Conservation (phyloP, 2,329 filamentous ascomycete genomes). For the Penicillium sp. region DNA sequence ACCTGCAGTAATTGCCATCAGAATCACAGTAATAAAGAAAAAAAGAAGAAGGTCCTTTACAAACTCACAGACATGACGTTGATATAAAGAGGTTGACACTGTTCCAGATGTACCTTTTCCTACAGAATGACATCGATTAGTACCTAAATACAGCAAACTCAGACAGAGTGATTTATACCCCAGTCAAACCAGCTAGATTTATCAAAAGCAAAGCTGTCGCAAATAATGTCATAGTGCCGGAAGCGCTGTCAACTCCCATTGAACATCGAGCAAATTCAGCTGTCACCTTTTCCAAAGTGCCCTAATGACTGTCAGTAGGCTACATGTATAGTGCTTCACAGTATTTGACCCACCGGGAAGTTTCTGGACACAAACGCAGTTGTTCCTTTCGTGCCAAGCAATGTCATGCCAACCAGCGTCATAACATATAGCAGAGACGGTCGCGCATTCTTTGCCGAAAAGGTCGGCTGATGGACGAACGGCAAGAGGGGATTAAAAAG, state of each 20-base stretch:
- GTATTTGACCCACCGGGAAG: conserved; percentile 36
- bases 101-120: conserved; percentile 47
- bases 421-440: conserved; percentile 51
- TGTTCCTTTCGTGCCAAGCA: conserved; percentile 52
- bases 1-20: conserved; percentile 26
- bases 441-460: conserved; percentile 50
- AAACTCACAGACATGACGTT: conserved; percentile 46
- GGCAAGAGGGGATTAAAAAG: conserved; percentile 54
- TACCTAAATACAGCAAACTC: not conserved
- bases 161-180: conserved; percentile 23
- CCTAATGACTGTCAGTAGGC: conserved; percentile 15
- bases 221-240: conserved; percentile 47
- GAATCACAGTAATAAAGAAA: not conserved
- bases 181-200: conserved; percentile 51
- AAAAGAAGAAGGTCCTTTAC: not conserved
- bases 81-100: conserved; percentile 52
- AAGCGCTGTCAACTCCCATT: conserved; percentile 39
- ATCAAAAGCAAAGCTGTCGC: conserved; percentile 50
- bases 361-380: conserved; percentile 50
- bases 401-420: conserved; percentile 54
- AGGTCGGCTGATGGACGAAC: conserved; percentile 55
- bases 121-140: conserved; percentile 13
- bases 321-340: not conserved
- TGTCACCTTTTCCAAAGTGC: conserved; percentile 40
- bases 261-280: conserved; percentile 45